A percentile compares a stretch with the other conserved stretches of the same genome.
Evolutionary conservation across 176 grass and related monocot species (phyloP).

Genomic region (Raddia guianensis): DNA sequence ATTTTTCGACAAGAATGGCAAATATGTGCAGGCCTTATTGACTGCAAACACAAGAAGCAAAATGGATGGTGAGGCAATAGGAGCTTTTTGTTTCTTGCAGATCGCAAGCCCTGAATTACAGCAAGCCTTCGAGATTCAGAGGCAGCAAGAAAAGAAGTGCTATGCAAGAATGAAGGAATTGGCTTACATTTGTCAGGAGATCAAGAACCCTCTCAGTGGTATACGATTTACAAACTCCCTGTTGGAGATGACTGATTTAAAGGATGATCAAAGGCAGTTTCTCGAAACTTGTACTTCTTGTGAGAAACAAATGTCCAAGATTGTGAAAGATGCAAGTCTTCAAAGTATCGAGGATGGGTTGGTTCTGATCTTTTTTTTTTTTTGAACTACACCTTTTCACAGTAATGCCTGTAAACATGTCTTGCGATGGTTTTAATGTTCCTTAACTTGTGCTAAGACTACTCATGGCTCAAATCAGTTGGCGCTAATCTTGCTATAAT

Average conservation of each 20-base stretch:
- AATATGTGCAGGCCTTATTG: conserved; percentile 90
- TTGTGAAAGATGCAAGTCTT: conserved; percentile 75
- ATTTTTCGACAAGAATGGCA: conserved; percentile 93
- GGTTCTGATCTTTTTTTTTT: conserved; percentile 35
- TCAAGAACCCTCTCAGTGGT: conserved; percentile 93
- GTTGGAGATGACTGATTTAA: conserved; percentile 83
- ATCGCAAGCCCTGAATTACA: conserved; percentile 93
- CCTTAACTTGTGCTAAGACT: background rate
- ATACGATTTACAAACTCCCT: conserved; percentile 89
- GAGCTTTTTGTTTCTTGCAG: conserved; percentile 96
- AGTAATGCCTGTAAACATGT: background rate
- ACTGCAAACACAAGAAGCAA: conserved; percentile 83
- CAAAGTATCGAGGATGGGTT: conserved; percentile 91
- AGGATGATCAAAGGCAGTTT: conserved; percentile 93
- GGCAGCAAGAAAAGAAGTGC: conserved; percentile 92
- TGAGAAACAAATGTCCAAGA: conserved; percentile 87
- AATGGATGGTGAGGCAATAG: conserved; percentile 73
- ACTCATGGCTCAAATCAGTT: background rate
- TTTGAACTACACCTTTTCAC: conserved; percentile 6
- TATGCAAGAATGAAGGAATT: conserved; percentile 95
- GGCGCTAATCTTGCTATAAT: conserved; percentile 21
- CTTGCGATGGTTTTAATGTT: background rate
- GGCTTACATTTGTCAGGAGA: conserved; percentile 96
- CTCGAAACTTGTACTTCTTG: conserved; percentile 90
- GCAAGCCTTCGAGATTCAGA: conserved; percentile 90